Percentiles rank a stretch among this genome's conserved stretches.
These are phyloP conservation scores for Xylaria sp. DNA, from an alignment of 2,329 filamentous ascomycete genomes.

Conservation along the genomic window DNA sequence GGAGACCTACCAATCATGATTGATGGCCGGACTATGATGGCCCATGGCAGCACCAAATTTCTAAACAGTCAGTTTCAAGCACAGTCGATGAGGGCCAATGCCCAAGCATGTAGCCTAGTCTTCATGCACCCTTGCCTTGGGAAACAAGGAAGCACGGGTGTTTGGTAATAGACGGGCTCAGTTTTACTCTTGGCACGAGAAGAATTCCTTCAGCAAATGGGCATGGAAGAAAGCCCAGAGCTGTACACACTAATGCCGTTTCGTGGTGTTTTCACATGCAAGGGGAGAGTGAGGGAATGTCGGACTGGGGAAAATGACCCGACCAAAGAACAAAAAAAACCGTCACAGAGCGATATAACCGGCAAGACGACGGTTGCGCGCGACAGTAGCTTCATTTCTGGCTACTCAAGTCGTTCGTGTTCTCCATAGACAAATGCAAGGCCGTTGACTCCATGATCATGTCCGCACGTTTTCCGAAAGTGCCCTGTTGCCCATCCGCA, in stretches of 20 bases:
- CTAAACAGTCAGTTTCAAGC: not conserved
- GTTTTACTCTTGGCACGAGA: constrained; percentile 61
- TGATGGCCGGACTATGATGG: not conserved
- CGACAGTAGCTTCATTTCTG: constrained; percentile 49
- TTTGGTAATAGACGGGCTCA: constrained; percentile 71
- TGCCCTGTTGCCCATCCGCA: constrained; percentile 48
- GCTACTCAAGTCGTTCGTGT: constrained; percentile 47
- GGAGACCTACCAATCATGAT: not conserved
- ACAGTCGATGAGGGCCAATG: not conserved
- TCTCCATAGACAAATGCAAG: constrained; percentile 50
- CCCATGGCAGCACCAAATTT: not conserved
- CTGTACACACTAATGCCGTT: constrained; percentile 65
- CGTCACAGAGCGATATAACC: constrained; percentile 28
- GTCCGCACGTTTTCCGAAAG: constrained; percentile 48
- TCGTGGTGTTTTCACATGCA: constrained; percentile 31
- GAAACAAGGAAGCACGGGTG: constrained; percentile 60
- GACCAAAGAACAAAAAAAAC: not conserved
- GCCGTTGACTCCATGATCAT: constrained; percentile 53
- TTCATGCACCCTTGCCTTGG: constrained; percentile 68
- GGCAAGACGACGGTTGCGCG: constrained; percentile 34
- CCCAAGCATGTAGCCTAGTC: constrained; percentile 64
- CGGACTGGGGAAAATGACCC: not conserved
- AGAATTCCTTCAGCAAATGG: constrained; percentile 60
- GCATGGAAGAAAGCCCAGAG: constrained; percentile 56
- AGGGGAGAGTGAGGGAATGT: not conserved